phyloP scores from a whole-genome alignment of 257 asterid species.

The Gentiana macrophylla region DNA sequence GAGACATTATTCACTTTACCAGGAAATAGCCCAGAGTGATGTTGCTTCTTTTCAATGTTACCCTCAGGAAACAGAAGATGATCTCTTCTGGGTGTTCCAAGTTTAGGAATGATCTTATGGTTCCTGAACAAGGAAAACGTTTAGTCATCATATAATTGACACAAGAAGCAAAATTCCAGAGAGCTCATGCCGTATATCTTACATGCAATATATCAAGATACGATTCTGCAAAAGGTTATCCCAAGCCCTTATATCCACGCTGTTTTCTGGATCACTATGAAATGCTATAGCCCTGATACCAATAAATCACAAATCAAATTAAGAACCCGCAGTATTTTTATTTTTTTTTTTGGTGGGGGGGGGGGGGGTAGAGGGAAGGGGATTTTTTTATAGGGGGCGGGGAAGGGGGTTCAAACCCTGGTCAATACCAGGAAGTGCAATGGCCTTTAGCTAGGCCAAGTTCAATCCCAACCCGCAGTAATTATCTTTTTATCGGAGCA shows the following conservation, averaged over 20 bases:
- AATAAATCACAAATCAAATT: too few species aligned
- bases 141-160: neutral
- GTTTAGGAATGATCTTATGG: slow-evolving; percentile 33
- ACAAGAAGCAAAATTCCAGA: neutral
- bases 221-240: slow-evolving; percentile 41
- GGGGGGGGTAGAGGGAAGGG: too few species aligned
- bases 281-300: slow-evolving; percentile 37
- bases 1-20: slow-evolving; percentile 17
- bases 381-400: too few species aligned
- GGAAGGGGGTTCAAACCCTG: too few species aligned
- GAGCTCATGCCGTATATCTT: slow-evolving; percentile 11
- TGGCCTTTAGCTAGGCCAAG: too few species aligned
- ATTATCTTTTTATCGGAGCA: too few species aligned
- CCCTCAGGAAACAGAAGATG: slow-evolving; percentile 48
- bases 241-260: slow-evolving; percentile 51
- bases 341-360: too few species aligned
- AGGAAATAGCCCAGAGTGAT: slow-evolving; percentile 12
- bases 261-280: slow-evolving; percentile 20
- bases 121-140: slow-evolving; percentile 32
- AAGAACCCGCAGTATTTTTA: too few species aligned
- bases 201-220: slow-evolving; percentile 67
- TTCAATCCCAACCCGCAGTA: too few species aligned
- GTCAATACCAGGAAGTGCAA: too few species aligned
- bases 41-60: slow-evolving; percentile 20
- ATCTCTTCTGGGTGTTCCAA: slow-evolving; percentile 56